Conservation (phyloP, 345 rosid genomes). For the Durio zibethinus region DNA sequence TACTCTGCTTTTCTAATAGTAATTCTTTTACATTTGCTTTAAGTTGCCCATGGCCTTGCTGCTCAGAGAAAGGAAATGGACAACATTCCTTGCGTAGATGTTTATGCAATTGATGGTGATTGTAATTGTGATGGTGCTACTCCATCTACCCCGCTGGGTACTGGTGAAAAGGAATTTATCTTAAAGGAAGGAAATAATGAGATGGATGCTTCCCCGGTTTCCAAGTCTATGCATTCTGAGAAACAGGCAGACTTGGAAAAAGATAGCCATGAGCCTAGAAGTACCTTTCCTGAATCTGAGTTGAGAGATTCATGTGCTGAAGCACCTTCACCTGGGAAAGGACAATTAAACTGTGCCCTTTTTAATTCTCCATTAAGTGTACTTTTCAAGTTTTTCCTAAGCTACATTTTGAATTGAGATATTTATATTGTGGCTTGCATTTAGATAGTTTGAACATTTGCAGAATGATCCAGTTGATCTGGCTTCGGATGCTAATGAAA, state of each 20-base stretch:
- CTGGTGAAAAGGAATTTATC: conserved; percentile 17
- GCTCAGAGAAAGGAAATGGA: conserved; percentile 27
- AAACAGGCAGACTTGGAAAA: conserved; percentile 20
- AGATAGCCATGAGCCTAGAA: conserved; percentile 31
- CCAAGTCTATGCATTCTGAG: conserved; percentile 30
- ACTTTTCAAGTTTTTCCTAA: conserved; percentile 24
- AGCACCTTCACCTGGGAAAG: conserved; percentile 38
- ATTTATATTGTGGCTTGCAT: conserved; percentile 5
- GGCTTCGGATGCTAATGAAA: conserved; percentile 50
- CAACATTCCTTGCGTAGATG: conserved; percentile 34
- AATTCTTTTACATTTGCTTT: conserved; percentile 11
- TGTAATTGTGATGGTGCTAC: conserved; percentile 30
- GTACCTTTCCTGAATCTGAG: conserved; percentile 30
- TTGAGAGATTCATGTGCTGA: conserved; percentile 32
- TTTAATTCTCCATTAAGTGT: conserved; percentile 56
- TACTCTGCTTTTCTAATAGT: neutral
- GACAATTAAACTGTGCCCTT: conserved; percentile 30
- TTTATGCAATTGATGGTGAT: conserved; percentile 35
- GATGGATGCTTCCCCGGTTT: conserved; percentile 20
- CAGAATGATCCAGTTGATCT: conserved; percentile 51
- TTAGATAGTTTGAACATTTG: conserved; percentile 20
- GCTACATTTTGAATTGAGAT: conserved; percentile 14
- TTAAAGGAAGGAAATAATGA: conserved; percentile 26
- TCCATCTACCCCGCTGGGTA: neutral
- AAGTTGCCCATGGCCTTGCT: conserved; percentile 42